Evolutionary conservation across 768 basidiomycete species (phyloP).

Genomic region (Amanita fuliginea): DNA sequence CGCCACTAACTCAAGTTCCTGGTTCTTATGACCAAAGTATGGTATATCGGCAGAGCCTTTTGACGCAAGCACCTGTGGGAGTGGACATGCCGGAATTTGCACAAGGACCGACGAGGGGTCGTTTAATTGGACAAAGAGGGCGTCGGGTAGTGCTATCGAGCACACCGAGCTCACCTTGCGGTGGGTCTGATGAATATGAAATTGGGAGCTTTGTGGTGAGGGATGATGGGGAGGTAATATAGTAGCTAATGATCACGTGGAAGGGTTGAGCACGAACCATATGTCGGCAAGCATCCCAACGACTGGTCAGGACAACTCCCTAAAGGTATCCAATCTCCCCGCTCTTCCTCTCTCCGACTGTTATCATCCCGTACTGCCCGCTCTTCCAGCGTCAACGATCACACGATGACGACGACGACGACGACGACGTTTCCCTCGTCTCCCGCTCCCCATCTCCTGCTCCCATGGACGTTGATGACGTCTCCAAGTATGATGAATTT

Average conservation of each 20-base stretch:
- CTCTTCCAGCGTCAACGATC: slow-evolving; percentile 52
- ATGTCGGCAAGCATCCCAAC: slow-evolving; percentile 58
- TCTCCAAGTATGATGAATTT: slow-evolving; percentile 60
- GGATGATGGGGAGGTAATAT: slow-evolving; percentile 55
- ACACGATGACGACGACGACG: slow-evolving; percentile 47
- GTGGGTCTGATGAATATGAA: slow-evolving; percentile 51
- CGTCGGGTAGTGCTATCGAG: slow-evolving; percentile 29
- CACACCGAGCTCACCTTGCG: slow-evolving; percentile 63
- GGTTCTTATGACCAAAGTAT: slow-evolving; percentile 65
- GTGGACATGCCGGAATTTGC: slow-evolving; percentile 43
- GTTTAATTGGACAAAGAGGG: slow-evolving; percentile 27
- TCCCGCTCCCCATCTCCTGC: slow-evolving; percentile 75
- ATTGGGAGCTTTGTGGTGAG: slow-evolving; percentile 74
- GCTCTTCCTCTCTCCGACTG: slow-evolving; percentile 28
- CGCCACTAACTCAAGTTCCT: slow-evolving; percentile 56
- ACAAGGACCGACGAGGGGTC: slow-evolving; percentile 33
- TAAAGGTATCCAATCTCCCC: slow-evolving; percentile 65
- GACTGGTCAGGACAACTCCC: slow-evolving; percentile 19
- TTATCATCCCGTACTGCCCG: slow-evolving; percentile 37
- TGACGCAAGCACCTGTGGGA: slow-evolving; percentile 51
- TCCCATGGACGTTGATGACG: slow-evolving; percentile 39
- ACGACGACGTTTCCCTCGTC: slow-evolving; percentile 62
- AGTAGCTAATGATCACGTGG: slow-evolving; percentile 1
- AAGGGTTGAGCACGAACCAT: slow-evolving; percentile 14
- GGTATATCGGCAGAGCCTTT: slow-evolving; percentile 58